Conservation (phyloP, 257 asterid species). For the Euphrasia confusa region DNA sequence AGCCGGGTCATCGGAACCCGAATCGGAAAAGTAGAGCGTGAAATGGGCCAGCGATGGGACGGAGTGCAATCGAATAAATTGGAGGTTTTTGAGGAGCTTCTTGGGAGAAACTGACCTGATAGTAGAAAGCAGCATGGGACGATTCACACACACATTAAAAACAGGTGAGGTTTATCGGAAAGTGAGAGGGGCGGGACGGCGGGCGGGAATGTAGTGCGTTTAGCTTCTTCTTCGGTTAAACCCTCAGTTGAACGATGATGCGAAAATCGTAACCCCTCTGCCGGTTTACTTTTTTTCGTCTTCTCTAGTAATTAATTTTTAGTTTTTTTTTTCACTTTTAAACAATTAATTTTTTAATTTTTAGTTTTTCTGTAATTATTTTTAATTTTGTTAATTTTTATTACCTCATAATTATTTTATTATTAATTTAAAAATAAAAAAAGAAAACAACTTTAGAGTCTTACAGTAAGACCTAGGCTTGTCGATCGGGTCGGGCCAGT, state of each 20-base stretch:
- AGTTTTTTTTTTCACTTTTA: too few species aligned
- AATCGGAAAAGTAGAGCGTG: slow-evolving; percentile 44
- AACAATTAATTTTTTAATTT: too few species aligned
- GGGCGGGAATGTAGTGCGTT: neutral
- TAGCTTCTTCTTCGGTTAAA: neutral
- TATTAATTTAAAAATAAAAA: too few species aligned
- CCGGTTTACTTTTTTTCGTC: too few species aligned
- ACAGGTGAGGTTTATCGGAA: neutral
- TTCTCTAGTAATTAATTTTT: too few species aligned
- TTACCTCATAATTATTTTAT: too few species aligned
- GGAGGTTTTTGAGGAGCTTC: slow-evolving; percentile 28
- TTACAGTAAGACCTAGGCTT: too few species aligned
- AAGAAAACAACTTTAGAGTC: too few species aligned
- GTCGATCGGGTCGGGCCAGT: too few species aligned
- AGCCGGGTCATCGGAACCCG: slow-evolving; percentile 43
- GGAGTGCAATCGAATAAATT: slow-evolving; percentile 36
- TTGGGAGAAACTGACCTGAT: slow-evolving; percentile 42
- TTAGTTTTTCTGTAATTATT: too few species aligned
- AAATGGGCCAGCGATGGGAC: slow-evolving; percentile 58
- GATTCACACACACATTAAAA: slow-evolving; percentile 18
- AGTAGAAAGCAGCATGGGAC: slow-evolving; percentile 45
- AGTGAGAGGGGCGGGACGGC: neutral
- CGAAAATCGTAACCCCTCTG: too few species aligned
- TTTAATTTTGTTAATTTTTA: too few species aligned
- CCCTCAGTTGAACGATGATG: neutral